A percentile compares a stretch with the other conserved stretches of the same genome.
phyloP scores from a whole-genome alignment of 2,329 filamentous ascomycete species.

The Celoporthe dispersa region DNA sequence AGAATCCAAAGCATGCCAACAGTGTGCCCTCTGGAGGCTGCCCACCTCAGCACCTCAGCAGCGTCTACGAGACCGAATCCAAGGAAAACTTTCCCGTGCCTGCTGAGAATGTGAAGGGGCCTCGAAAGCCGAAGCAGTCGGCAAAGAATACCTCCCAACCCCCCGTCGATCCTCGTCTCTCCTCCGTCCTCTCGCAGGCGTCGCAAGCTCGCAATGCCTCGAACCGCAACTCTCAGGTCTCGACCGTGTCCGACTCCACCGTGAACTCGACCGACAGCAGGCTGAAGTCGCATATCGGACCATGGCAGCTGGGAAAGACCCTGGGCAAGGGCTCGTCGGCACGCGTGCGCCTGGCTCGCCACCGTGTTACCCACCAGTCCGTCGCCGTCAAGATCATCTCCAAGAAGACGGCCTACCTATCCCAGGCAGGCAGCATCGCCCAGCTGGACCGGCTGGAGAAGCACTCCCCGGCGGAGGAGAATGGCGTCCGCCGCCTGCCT shows the following conservation, averaged over 20 bases:
- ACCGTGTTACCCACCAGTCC: conserved; percentile 75
- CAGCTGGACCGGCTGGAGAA: conserved; percentile 77
- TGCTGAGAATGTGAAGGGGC: conserved; percentile 8
- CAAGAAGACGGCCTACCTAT: conserved; percentile 77
- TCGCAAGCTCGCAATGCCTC: conserved; percentile 36
- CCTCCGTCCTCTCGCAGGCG: conserved; percentile 39
- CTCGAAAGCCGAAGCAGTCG: conserved; percentile 13
- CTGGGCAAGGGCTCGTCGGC: conserved; percentile 90
- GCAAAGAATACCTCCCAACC: conserved; percentile 17
- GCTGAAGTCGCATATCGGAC: conserved; percentile 78
- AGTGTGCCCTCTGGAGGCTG: conserved; percentile 15
- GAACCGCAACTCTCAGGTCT: conserved; percentile 46
- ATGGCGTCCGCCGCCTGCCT: conserved; percentile 74
- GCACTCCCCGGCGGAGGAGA: conserved; percentile 56
- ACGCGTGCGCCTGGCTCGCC: conserved; percentile 82
- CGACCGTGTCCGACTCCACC: conserved; percentile 42
- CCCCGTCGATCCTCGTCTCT: conserved; percentile 37
- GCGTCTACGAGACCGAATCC: conserved; percentile 22
- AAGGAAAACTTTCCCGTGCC: conserved; percentile 26
- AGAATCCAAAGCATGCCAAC: conserved; percentile 25
- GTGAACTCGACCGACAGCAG: conserved; percentile 38
- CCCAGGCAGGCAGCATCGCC: conserved; percentile 83
- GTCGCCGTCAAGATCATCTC: conserved; percentile 97
- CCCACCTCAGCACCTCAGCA: conserved; percentile 6
- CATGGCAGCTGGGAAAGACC: conserved; percentile 90